Percentiles rank a stretch among this genome's conserved stretches.
phyloP scores from a whole-genome alignment of 345 rosid genomes.

The Boechera stricta region DNA sequence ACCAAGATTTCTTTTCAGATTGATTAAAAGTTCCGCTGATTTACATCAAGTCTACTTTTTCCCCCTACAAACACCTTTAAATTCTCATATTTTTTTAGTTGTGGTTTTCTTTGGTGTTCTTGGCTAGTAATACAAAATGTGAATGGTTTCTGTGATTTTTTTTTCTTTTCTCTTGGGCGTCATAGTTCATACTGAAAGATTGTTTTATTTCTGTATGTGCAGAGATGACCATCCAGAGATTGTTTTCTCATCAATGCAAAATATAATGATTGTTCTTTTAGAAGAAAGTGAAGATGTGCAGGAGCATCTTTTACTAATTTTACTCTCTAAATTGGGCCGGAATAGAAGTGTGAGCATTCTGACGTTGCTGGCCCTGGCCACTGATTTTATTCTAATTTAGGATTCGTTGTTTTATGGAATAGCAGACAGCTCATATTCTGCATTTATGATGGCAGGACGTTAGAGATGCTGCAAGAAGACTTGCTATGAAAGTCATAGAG shows the following conservation, averaged over 20 bases:
- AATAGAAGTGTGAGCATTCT: conserved; percentile 66
- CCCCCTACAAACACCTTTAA: not conserved
- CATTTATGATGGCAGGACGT: conserved; percentile 60
- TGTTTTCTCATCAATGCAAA: conserved; percentile 88
- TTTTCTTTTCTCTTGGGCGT: too few species aligned
- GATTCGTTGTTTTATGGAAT: conserved; percentile 12
- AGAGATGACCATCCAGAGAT: conserved; percentile 95
- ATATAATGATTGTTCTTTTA: conserved; percentile 79
- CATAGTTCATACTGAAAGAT: conserved; percentile 4
- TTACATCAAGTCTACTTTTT: conserved; percentile 6
- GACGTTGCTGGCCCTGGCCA: conserved; percentile 12
- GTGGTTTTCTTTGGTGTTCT: not conserved
- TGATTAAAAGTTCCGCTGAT: conserved; percentile 5
- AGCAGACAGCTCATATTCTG: conserved; percentile 39
- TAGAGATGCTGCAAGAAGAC: conserved; percentile 71
- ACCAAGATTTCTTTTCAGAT: conserved; percentile 7
- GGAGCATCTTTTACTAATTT: conserved; percentile 74
- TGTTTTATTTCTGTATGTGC: conserved; percentile 44
- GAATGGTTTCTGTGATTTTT: too few species aligned
- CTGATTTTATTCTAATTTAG: conserved; percentile 2
- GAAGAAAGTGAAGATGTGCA: conserved; percentile 93
- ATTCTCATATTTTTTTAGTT: not conserved
- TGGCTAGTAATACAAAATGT: too few species aligned
- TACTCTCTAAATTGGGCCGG: conserved; percentile 80
- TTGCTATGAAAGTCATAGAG: conserved; percentile 91